Base-by-base conservation (phyloP, 192 early-diverging fungal species). In the Allomyces javanicus region DNA sequence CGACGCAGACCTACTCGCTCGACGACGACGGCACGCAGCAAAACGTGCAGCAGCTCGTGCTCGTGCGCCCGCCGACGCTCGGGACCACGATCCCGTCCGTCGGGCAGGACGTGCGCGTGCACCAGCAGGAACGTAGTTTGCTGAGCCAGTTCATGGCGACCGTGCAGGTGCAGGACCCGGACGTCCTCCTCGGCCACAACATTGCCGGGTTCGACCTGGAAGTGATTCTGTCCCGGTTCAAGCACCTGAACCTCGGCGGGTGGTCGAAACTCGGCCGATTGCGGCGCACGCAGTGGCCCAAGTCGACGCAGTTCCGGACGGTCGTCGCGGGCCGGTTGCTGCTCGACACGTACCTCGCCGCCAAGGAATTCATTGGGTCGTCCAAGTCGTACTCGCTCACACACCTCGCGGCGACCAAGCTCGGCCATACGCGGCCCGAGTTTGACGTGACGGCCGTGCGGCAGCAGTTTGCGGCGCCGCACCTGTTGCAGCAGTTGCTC, bases 111-210 rank as follows among this genome's bases (percentile, higher is more conserved):
- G 21, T n/a, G 12, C 12, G 21, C 12, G 50, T 58, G 50, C 50
- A 58, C 50, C 12, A 14, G 17, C 12, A n/a, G 17, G 50, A 44
- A 24, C 64, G 24, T 73, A 10, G 44, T 10, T 9, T 67, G 23
- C 62, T 69, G 14, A 27, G 10, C 44, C 21, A 44, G 44, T 63
- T 23, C 63, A 33, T 70, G 74, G 91, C 89, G 12, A 77, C 80
- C 10, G 79, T 99, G 50, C 82, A 90, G 55, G 72, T 73, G 23
- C 40, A 72, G 12, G 97, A 99, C 67, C 94, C 97, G 0, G 97
- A 99, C 75, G 77, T 99, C 0, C 74, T 99, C 66, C 87, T 94
- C 10, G 91, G 94, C 21, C 97, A 99, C 79, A 97, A 97, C 67
- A 91, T 99, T 77, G 81, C 90, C 66, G 94, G 93, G 14, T 94